phyloP scores from a whole-genome alignment of 768 basidiomycete genomes.

The Suillus fuscotomentosus region DNA sequence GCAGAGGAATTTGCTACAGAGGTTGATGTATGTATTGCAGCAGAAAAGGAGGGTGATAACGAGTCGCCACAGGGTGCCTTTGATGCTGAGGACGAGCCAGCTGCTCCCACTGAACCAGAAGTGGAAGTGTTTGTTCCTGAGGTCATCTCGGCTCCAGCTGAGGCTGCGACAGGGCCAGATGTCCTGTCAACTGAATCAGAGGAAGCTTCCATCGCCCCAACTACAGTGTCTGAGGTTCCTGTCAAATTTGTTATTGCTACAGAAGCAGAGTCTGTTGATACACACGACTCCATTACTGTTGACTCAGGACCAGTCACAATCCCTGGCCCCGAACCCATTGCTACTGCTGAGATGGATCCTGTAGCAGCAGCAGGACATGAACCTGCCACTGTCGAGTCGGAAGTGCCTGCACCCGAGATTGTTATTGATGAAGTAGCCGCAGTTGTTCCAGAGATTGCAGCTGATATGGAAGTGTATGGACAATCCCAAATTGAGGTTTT shows the following conservation, averaged over 20 bases:
- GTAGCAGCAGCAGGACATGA: neutral
- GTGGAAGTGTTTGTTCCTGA: neutral
- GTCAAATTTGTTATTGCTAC: neutral
- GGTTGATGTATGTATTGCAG: neutral
- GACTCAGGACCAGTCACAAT: neutral
- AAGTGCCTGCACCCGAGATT: neutral
- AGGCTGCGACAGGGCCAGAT: neutral
- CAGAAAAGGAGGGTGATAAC: neutral
- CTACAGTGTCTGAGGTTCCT: neutral
- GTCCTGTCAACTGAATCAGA: neutral
- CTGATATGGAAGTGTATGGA: neutral
- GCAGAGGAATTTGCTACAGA: neutral
- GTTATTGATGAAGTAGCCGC: conserved; percentile 5
- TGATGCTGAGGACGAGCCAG: neutral
- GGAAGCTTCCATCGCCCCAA: neutral
- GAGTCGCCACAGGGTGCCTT: neutral
- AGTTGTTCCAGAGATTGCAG: neutral
- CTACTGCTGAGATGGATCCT: neutral
- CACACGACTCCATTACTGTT: neutral
- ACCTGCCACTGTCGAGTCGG: neutral
- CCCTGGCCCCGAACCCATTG: neutral
- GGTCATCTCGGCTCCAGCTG: neutral
- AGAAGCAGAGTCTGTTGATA: neutral
- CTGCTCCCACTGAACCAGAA: neutral
- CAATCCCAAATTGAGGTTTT: neutral